phyloP scores from a whole-genome alignment of 306 rosid species.

The Fragaria nilgerrensis region DNA sequence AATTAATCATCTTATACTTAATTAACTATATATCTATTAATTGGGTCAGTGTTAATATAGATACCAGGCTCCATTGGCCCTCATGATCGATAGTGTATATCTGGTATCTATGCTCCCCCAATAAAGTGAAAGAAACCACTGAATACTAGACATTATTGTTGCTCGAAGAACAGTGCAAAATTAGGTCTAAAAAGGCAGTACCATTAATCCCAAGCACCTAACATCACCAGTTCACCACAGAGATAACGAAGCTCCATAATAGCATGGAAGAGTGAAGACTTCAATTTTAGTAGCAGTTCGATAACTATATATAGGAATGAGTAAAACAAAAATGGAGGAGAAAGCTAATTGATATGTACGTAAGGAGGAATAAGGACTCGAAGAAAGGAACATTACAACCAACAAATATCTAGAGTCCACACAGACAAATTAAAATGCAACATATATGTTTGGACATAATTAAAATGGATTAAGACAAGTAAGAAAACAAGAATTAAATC shows the following conservation, averaged over 20 bases:
- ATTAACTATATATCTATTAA: neutral
- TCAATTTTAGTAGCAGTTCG: neutral
- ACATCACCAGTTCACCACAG: neutral
- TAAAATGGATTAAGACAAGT: slow-evolving; percentile 2
- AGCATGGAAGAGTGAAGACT: neutral
- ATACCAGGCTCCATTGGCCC: neutral
- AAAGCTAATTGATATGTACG: neutral
- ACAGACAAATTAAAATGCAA: neutral
- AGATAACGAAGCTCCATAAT: neutral
- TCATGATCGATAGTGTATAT: neutral
- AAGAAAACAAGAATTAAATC: slow-evolving; percentile 9
- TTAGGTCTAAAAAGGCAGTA: neutral
- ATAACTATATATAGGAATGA: neutral
- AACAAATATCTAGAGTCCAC: slow-evolving; percentile 11
- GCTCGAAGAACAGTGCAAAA: neutral
- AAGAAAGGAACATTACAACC: slow-evolving; percentile 22
- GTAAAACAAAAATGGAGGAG: neutral
- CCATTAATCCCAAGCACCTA: neutral
- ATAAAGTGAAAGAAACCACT: neutral
- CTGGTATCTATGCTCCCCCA: neutral
- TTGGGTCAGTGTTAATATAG: neutral
- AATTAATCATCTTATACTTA: neutral
- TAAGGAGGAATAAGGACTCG: neutral
- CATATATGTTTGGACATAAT: neutral
- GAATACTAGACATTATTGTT: neutral